Percentiles rank a stretch among this genome's conserved stretches.
Conservation (phyloP, 345 rosid species). For the Luvunga scandens region DNA sequence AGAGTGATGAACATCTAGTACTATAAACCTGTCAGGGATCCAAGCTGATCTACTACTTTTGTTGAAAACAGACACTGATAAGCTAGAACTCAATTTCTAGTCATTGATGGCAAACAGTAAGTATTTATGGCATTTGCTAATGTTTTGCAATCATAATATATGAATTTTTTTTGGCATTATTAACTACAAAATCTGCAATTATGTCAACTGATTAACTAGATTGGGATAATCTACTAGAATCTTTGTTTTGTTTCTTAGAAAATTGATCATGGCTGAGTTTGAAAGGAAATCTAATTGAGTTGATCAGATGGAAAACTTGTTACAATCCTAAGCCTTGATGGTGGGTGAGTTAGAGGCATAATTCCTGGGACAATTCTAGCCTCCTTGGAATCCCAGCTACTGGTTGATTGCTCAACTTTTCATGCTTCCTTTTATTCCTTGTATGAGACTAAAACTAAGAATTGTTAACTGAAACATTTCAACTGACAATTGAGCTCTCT, state of each 20-base stretch:
- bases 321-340: constrained; percentile 19
- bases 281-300: not conserved
- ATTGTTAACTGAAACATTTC: not conserved
- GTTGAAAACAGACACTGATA: not conserved
- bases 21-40: not conserved
- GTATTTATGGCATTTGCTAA: not conserved
- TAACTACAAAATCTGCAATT: not conserved
- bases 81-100: not conserved
- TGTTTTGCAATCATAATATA: not conserved
- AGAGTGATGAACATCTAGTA: not conserved
- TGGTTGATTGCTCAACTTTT: constrained; percentile 4
- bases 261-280: not conserved
- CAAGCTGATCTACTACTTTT: not conserved
- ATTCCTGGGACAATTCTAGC: constrained; percentile 17
- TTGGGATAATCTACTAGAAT: not conserved
- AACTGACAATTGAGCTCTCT: too few relatives aligned
- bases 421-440: not conserved
- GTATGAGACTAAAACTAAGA: not conserved
- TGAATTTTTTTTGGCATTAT: not conserved
- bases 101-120: not conserved
- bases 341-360: constrained; percentile 20
- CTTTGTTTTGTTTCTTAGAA: not conserved
- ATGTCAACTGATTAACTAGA: not conserved
- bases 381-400: constrained; percentile 22
- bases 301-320: constrained; percentile 2